These are phyloP conservation scores for Clavispora fructus DNA, from an alignment of 805 yeast species.

Conservation along the genomic window DNA sequence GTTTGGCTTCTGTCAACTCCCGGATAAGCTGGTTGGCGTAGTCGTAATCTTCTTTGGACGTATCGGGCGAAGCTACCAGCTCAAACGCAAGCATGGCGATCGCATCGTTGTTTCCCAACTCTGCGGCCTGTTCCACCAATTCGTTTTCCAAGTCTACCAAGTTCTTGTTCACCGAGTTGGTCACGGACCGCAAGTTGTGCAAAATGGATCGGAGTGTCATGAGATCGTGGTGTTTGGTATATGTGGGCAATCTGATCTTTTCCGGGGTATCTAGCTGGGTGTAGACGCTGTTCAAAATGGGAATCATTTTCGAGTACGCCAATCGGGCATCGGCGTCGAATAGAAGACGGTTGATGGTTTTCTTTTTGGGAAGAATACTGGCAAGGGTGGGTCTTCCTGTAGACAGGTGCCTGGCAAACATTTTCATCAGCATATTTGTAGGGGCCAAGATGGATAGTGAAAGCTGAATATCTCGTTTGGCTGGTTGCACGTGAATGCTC, in stretches of 20 bases:
- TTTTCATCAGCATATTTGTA: background rate
- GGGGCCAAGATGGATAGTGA: too few species aligned
- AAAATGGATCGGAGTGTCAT: constrained; percentile 65
- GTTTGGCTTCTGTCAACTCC: constrained; percentile 52
- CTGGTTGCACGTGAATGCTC: too few species aligned
- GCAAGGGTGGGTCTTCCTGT: constrained; percentile 21
- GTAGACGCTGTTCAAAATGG: constrained; percentile 50
- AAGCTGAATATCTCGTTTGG: background rate
- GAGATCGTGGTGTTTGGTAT: constrained; percentile 51
- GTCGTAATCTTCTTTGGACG: constrained; percentile 47
- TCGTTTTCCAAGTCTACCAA: constrained; percentile 62
- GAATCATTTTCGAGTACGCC: constrained; percentile 48
- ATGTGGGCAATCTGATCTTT: constrained; percentile 37
- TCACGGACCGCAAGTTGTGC: constrained; percentile 52
- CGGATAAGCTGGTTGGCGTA: constrained; percentile 61
- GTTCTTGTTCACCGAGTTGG: constrained; percentile 54
- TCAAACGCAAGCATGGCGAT: constrained; percentile 68
- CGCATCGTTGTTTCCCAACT: constrained; percentile 77
- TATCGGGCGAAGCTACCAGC: constrained; percentile 33
- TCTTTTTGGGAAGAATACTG: constrained; percentile 50
- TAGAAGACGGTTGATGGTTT: constrained; percentile 50
- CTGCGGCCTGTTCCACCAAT: constrained; percentile 79
- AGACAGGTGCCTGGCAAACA: constrained; percentile 1
- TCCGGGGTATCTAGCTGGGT: constrained; percentile 38
- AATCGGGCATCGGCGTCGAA: constrained; percentile 64